These are phyloP conservation scores for Kitagawia praeruptora DNA, from an alignment of 129 eudicot genomes.

Conservation along the genomic window DNA sequence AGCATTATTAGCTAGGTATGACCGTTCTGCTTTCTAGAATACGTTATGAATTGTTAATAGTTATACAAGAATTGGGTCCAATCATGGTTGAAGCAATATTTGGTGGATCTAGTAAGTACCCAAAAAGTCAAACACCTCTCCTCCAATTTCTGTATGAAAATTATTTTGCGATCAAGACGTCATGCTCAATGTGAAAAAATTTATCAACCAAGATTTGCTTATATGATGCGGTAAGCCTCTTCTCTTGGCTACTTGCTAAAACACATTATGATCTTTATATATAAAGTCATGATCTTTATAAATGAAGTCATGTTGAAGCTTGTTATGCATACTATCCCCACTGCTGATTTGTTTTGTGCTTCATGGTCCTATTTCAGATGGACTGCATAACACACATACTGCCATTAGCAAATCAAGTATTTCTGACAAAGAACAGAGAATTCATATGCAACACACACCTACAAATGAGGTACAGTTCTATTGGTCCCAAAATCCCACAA, in stretches of 20 bases:
- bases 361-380: slow-evolving; percentile 24
- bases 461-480: slow-evolving; percentile 24
- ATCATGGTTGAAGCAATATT: background rate
- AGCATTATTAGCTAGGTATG: background rate
- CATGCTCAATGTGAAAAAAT: background rate
- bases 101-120: background rate
- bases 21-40: background rate
- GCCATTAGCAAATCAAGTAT: slow-evolving; percentile 18
- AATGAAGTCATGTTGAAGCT: background rate
- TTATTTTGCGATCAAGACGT: background rate
- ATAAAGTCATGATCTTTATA: background rate
- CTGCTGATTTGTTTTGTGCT: background rate
- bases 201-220: background rate
- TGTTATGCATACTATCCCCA: background rate
- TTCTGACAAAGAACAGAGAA: slow-evolving; percentile 15
- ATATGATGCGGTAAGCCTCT: background rate
- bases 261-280: background rate
- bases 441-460: slow-evolving; percentile 18
- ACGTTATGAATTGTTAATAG: background rate
- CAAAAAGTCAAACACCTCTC: background rate
- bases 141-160: background rate
- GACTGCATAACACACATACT: slow-evolving; percentile 21
- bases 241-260: background rate
- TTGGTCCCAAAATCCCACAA: too few relatives aligned
- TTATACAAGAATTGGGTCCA: background rate